Evolutionary conservation across 768 basidiomycete species (phyloP).

Genomic region (Hypholoma fasciculare): DNA sequence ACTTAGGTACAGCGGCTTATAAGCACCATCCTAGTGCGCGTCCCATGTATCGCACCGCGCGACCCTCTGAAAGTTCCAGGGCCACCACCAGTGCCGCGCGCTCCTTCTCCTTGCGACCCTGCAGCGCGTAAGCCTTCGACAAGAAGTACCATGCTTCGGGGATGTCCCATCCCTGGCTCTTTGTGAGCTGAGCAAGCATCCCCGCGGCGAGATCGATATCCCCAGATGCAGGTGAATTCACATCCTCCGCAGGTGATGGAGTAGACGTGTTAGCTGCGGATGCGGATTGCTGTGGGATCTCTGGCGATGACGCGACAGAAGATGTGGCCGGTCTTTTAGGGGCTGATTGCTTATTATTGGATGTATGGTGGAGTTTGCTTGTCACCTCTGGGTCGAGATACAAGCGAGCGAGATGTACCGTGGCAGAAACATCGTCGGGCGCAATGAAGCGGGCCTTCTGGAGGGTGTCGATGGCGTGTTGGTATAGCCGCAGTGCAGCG

Average conservation of each 20-base stretch:
- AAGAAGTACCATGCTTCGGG: slow-evolving; percentile 96
- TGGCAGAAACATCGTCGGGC: slow-evolving; percentile 77
- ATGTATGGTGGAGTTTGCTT: slow-evolving; percentile 14
- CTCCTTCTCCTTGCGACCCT: slow-evolving; percentile 70
- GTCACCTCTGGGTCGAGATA: slow-evolving; percentile 51
- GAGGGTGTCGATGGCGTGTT: slow-evolving; percentile 72
- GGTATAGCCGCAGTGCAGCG: slow-evolving; percentile 53
- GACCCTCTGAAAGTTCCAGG: slow-evolving; percentile 57
- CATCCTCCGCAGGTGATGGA: slow-evolving; percentile 14
- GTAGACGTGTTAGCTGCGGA: slow-evolving; percentile 2
- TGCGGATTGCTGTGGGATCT: slow-evolving; percentile 1
- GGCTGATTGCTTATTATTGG: background rate
- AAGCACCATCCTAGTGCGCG: slow-evolving; percentile 71
- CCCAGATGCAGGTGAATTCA: slow-evolving; percentile 8
- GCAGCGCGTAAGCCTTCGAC: slow-evolving; percentile 76
- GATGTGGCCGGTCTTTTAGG: background rate
- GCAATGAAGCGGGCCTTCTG: slow-evolving; percentile 87
- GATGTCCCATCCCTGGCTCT: slow-evolving; percentile 84
- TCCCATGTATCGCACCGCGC: slow-evolving; percentile 64
- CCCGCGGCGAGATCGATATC: slow-evolving; percentile 83
- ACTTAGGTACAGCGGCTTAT: slow-evolving; percentile 13
- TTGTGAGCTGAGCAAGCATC: slow-evolving; percentile 73
- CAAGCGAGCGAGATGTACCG: slow-evolving; percentile 75
- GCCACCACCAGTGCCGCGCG: slow-evolving; percentile 75
- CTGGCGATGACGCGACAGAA: background rate